These are phyloP conservation scores for Chlamydomonas sp. DNA, from an alignment of 139 green algal species.

Conservation along the genomic window DNA sequence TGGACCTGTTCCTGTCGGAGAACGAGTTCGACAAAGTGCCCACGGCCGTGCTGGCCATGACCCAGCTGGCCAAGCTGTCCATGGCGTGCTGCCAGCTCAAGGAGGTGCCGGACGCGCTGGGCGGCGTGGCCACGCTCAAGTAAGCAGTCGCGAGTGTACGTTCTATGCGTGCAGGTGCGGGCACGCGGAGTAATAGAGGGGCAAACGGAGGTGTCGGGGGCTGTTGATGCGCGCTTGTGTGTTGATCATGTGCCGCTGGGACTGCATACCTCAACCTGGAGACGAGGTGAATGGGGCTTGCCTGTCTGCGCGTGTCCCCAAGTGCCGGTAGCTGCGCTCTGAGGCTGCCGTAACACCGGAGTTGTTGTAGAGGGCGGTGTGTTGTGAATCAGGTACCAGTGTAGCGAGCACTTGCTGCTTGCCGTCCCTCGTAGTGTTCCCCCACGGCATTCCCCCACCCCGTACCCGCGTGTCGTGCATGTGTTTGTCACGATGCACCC, in stretches of 20 bases:
- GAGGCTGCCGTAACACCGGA: too few species aligned
- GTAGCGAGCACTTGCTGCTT: too few species aligned
- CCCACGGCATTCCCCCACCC: neutral
- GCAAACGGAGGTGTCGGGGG: neutral
- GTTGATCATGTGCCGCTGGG: too few species aligned
- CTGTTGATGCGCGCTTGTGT: too few species aligned
- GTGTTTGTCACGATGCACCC: neutral
- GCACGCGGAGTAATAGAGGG: neutral
- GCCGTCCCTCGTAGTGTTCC: too few species aligned
- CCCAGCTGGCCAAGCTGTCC: slow-evolving; percentile 59
- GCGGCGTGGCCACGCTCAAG: slow-evolving; percentile 30
- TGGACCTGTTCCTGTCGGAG: slow-evolving; percentile 65
- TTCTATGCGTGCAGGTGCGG: neutral
- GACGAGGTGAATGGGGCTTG: too few species aligned
- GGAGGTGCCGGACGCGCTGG: slow-evolving; percentile 41
- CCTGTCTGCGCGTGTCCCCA: too few species aligned
- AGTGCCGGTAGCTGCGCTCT: too few species aligned
- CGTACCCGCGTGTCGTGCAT: neutral
- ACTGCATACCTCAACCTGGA: too few species aligned
- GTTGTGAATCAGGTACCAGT: too few species aligned
- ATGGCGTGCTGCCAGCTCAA: slow-evolving; percentile 56
- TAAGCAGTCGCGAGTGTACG: neutral
- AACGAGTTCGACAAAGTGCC: slow-evolving; percentile 54
- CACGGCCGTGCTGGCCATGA: slow-evolving; percentile 40
- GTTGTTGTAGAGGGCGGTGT: too few species aligned